Conservation (phyloP, 345 rosid species). For the Isatis tinctoria region DNA sequence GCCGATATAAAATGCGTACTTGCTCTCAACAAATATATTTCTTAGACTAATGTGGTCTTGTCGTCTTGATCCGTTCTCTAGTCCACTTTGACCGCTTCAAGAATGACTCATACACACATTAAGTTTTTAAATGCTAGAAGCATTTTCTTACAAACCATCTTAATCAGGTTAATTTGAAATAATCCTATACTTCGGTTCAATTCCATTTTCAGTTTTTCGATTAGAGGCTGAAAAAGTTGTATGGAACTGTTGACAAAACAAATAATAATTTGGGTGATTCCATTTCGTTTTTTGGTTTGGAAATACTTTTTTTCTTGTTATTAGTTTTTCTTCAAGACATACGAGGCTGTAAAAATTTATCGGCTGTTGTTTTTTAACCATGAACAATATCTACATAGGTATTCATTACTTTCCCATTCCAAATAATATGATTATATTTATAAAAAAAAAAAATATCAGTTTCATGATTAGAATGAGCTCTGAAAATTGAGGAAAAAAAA, state of each 20-base stretch:
- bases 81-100: constrained; percentile 26
- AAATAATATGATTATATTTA: background rate
- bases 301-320: too few species aligned
- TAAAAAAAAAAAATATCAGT: background rate
- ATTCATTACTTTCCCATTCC: background rate
- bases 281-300: too few species aligned
- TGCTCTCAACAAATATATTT: background rate
- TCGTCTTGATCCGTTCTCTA: background rate
- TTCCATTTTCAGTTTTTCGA: background rate
- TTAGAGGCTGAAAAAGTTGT: background rate
- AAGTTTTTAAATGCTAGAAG: background rate
- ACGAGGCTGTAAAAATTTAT: too few species aligned
- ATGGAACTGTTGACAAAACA: background rate
- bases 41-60: background rate
- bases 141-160: background rate
- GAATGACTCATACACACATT: background rate
- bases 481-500: background rate
- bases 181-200: background rate
- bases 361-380: background rate
- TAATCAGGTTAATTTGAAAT: background rate
- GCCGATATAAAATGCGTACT: background rate
- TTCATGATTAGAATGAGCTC: background rate
- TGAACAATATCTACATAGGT: background rate
- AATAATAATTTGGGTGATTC: too few species aligned
- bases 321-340: background rate